Base-by-base conservation (phyloP, 169 alveolate genomes). In the Plasmodium knowlesi region DNA sequence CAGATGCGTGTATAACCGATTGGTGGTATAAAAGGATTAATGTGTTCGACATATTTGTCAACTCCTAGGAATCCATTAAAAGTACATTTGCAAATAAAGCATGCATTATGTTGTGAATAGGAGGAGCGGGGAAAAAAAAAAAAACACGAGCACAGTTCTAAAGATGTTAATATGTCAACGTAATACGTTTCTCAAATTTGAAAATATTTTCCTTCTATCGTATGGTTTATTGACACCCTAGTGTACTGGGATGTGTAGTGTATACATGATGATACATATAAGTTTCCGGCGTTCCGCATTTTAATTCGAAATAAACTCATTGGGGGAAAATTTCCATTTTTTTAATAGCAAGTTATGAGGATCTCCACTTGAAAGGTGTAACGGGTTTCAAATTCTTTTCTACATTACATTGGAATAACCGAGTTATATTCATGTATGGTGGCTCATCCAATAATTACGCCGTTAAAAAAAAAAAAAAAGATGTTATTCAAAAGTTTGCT, bases 401-500 rank as follows among this genome's bases (percentile, higher is more conserved):
- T 28, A 67, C n/a, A 28, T 22, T 61, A 61, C 28, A 6, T 28
- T 67, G 76, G 37, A 67, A 67, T 67, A 67, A 28, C 76, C 37
- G 39, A 67, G 37, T n/a, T 67, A 39, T 67, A 39, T 67, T 67
- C 37, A 5, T 61, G 1, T 67, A 22, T n/a, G 37, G 16, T 0
- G 37, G 28, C 14, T 8, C 37, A 28, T 6, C 19, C 37, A 28
- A 25, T 12, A 67, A 67, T 67, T 67, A 67, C 37, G 37, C 37
- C 19, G 76, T 9, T 67, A 28, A 67, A 25, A 67, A 22, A 25
- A 28, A 67, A 25, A 67, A 22, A 25, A 67, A 67, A n/a, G 37
- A 25, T 67, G 76, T 67, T 28, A 22, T 67, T 67, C 76, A 67
- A 67, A 67, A 67, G 41, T 67, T 67, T 67, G 76, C 76, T 67